Conservation (phyloP, 31 red algal species). For the Endocladia muricata region DNA sequence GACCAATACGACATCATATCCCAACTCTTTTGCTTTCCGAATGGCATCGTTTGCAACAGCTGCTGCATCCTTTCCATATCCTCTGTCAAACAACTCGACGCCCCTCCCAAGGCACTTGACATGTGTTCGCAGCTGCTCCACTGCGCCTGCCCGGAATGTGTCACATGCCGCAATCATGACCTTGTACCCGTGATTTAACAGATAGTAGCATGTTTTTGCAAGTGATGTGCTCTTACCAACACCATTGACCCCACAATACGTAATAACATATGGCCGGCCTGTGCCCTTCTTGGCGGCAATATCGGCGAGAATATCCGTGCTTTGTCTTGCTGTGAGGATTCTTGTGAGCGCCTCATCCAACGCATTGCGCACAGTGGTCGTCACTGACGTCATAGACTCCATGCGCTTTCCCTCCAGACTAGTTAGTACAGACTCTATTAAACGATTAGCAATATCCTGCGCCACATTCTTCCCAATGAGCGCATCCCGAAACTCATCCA, state of each 20-base stretch:
- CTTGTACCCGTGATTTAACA: slow-evolving; percentile 60
- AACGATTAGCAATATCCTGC: slow-evolving; percentile 74
- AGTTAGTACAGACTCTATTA: slow-evolving; percentile 74
- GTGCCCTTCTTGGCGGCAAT: slow-evolving; percentile 52
- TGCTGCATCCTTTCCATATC: slow-evolving; percentile 92
- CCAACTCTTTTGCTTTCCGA: slow-evolving; percentile 60
- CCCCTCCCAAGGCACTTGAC: slow-evolving; percentile 76
- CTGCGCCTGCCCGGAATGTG: slow-evolving; percentile 94
- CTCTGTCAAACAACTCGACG: slow-evolving; percentile 82
- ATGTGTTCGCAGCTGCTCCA: slow-evolving; percentile 94
- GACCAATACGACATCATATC: slow-evolving; percentile 87
- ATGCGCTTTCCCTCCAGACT: slow-evolving; percentile 67
- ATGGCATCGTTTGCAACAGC: slow-evolving; percentile 83
- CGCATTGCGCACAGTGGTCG: slow-evolving; percentile 66
- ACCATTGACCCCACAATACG: slow-evolving; percentile 88
- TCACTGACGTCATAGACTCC: slow-evolving; percentile 62
- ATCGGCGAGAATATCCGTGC: slow-evolving; percentile 57
- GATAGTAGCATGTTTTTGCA: slow-evolving; percentile 83
- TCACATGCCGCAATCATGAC: slow-evolving; percentile 94
- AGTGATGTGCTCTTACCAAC: slow-evolving; percentile 91
- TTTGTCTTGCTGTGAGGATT: slow-evolving; percentile 71
- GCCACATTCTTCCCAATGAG: slow-evolving; percentile 91
- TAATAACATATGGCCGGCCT: slow-evolving; percentile 71
- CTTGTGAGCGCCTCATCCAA: slow-evolving; percentile 80
- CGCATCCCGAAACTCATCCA: slow-evolving; percentile 70